Conservation (phyloP, 192 early-diverging fungal species). For the Mortierella claussenii region DNA sequence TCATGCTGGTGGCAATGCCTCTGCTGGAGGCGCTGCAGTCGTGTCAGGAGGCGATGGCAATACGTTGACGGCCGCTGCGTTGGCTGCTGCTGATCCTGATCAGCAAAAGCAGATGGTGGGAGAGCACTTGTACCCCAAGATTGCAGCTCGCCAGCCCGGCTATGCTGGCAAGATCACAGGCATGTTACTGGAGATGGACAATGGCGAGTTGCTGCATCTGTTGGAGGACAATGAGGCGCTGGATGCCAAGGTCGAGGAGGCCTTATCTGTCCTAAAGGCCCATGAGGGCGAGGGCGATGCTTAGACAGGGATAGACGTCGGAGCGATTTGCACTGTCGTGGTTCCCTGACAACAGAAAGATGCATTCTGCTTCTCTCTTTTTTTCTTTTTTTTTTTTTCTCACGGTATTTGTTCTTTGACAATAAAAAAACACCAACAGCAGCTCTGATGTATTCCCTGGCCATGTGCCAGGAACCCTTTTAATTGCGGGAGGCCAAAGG, state of each 20-base stretch:
- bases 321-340: too few species aligned
- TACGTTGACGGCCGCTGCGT: slow-evolving; percentile 73
- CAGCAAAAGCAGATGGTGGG: slow-evolving; percentile 96
- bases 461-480: too few species aligned
- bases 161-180: slow-evolving; percentile 97
- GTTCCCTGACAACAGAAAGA: too few species aligned
- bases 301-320: neutral
- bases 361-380: too few species aligned
- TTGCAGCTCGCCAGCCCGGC: slow-evolving; percentile 73
- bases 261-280: slow-evolving; percentile 31
- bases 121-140: slow-evolving; percentile 91
- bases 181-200: slow-evolving; percentile 99
- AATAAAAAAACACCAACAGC: too few species aligned
- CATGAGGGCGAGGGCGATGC: slow-evolving; percentile 14
- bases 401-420: too few species aligned
- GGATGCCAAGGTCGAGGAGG: slow-evolving; percentile 35
- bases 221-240: slow-evolving; percentile 77
- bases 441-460: too few species aligned
- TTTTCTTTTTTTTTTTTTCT: too few species aligned
- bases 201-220: slow-evolving; percentile 88
- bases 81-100: slow-evolving; percentile 81
- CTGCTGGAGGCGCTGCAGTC: slow-evolving; percentile 20
- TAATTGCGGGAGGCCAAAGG: too few species aligned
- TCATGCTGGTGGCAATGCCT: slow-evolving; percentile 2
- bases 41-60: slow-evolving; percentile 36